A percentile compares a stretch with the other conserved stretches of the same genome.
These are phyloP conservation scores for Xylaria bambusicola DNA, from an alignment of 495 filamentous ascomycete genomes.

Conservation along the genomic window DNA sequence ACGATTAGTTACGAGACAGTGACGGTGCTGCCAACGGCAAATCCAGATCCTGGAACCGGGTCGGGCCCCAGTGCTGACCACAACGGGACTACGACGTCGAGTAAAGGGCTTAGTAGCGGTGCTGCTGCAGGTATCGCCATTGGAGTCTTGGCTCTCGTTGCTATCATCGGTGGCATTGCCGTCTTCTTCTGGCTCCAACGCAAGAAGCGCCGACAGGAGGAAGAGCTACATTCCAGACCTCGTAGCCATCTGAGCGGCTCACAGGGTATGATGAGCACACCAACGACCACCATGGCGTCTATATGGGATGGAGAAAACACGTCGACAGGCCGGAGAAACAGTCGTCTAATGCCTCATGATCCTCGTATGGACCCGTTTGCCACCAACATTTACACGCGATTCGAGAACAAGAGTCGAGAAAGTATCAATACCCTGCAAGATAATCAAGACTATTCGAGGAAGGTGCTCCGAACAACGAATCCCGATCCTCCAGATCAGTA, in stretches of 20 bases:
- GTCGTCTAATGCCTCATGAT: conserved; percentile 55
- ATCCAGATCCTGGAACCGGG: not conserved
- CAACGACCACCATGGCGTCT: conserved; percentile 35
- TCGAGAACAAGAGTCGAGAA: conserved; percentile 53
- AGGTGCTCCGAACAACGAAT: conserved; percentile 56
- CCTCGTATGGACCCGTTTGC: conserved; percentile 57
- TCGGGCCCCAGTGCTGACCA: conserved; percentile 19
- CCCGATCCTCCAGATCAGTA: conserved; percentile 46
- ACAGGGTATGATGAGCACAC: conserved; percentile 39
- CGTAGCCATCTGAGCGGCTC: conserved; percentile 39
- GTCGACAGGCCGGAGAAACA: conserved; percentile 41
- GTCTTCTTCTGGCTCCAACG: conserved; percentile 40
- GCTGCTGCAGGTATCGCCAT: conserved; percentile 45
- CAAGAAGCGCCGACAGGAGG: conserved; percentile 29
- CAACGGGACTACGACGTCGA: not conserved
- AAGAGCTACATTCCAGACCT: conserved; percentile 25
- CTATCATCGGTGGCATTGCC: conserved; percentile 26
- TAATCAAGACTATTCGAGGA: conserved; percentile 58
- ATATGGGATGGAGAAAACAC: conserved; percentile 41
- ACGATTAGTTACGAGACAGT: conserved; percentile 40
- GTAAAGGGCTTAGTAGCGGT: conserved; percentile 35
- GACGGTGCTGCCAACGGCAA: conserved; percentile 34
- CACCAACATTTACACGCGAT: conserved; percentile 46
- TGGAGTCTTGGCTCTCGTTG: conserved; percentile 38
- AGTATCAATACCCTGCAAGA: conserved; percentile 58